These are phyloP conservation scores for Amoebophrya sp. DNA, from an alignment of 169 alveolate genomes.

Conservation along the genomic window DNA sequence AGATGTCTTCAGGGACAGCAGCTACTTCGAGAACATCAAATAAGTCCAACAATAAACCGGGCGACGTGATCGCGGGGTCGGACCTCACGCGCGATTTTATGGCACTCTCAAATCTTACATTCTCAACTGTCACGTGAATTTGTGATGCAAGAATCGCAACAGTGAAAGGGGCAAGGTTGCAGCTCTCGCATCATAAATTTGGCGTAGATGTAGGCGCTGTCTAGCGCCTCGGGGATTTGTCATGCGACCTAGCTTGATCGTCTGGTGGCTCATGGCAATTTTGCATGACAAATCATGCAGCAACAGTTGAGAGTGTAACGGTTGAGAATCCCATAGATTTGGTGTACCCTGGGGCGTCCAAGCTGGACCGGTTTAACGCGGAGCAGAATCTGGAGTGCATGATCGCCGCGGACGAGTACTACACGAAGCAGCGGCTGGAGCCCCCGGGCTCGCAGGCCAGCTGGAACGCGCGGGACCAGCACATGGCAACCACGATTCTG, in stretches of 20 bases:
- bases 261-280: not conserved
- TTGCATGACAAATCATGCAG: not conserved
- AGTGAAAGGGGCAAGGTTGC: not conserved
- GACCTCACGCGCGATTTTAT: too few relatives aligned
- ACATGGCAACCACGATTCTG: slow-evolving; percentile 40
- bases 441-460: slow-evolving; percentile 44
- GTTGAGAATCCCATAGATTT: not conserved
- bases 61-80: too few relatives aligned
- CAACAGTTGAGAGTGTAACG: not conserved
- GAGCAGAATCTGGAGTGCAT: slow-evolving; percentile 43
- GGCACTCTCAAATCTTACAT: too few relatives aligned
- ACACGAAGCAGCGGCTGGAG: slow-evolving; percentile 40
- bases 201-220: not conserved
- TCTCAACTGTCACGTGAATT: too few relatives aligned
- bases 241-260: not conserved
- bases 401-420: slow-evolving; percentile 45
- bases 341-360: slow-evolving; percentile 32
- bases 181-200: not conserved
- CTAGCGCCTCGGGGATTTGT: too few relatives aligned
- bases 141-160: too few relatives aligned
- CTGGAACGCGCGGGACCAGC: slow-evolving; percentile 44
- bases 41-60: slow-evolving; percentile 26
- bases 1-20: too few relatives aligned
- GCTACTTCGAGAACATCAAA: too few relatives aligned
- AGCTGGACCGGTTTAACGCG: slow-evolving; percentile 44